These are phyloP conservation scores for Tricholoma sp. DNA, from an alignment of 768 basidiomycete genomes.

Conservation along the genomic window DNA sequence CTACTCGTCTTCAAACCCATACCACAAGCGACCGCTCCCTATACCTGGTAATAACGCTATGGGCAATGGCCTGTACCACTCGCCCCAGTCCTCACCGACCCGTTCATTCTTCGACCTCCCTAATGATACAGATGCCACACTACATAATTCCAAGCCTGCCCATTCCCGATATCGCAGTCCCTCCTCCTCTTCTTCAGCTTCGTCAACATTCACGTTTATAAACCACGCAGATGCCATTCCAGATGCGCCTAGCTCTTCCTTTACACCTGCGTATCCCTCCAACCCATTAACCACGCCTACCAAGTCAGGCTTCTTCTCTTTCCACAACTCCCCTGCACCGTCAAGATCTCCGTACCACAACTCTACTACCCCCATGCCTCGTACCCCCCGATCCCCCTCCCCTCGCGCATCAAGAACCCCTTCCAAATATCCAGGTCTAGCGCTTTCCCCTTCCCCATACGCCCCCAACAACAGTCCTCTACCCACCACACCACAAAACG, in stretches of 20 bases:
- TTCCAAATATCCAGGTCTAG: background rate
- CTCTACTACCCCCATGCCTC: background rate
- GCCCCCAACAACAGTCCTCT: too few relatives aligned
- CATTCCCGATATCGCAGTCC: background rate
- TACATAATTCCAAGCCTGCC: background rate
- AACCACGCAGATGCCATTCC: background rate
- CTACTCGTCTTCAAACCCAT: background rate
- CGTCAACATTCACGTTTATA: background rate
- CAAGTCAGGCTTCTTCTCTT: background rate
- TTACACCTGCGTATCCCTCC: too few relatives aligned
- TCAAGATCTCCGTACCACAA: conserved; percentile 5
- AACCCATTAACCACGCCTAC: too few relatives aligned
- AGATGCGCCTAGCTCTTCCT: too few relatives aligned
- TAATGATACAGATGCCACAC: background rate
- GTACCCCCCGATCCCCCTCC: too few relatives aligned
- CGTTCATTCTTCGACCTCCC: background rate
- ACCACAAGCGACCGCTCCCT: background rate
- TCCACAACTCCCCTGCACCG: background rate
- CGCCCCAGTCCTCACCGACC: background rate
- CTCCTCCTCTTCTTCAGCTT: background rate
- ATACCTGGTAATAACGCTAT: background rate
- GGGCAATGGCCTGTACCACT: background rate
- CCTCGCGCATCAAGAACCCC: background rate
- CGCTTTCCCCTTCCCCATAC: too few relatives aligned
- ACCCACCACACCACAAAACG: conserved; percentile 7